Conservation (phyloP, 129 eudicot species). For the Solidago caesia region DNA sequence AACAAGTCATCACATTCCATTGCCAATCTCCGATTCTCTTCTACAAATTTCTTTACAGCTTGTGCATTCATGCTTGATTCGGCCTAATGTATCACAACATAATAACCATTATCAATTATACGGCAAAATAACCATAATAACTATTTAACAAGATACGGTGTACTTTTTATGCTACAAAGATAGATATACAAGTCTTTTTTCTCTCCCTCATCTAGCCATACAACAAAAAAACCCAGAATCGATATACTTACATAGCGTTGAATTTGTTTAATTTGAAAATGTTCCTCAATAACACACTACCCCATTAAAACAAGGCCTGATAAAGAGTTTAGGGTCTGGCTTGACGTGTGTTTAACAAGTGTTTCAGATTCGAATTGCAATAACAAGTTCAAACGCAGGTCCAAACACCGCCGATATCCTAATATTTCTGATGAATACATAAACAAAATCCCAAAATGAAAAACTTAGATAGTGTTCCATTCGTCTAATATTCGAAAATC, state of each 20-base stretch:
- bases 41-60: conserved; percentile 81
- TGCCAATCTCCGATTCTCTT: conserved; percentile 83
- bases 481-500: neutral
- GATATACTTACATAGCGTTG: no score
- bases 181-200: neutral
- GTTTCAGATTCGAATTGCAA: neutral
- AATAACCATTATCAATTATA: conserved; percentile 5
- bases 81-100: conserved; percentile 38
- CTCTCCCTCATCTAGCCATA: no score
- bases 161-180: neutral
- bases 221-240: no score
- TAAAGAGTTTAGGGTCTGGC: neutral
- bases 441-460: neutral
- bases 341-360: no score
- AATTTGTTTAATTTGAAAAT: no score
- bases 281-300: neutral
- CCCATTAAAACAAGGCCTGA: no score
- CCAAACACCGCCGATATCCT: conserved; percentile 10
- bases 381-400: neutral
- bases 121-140: neutral
- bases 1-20: conserved; percentile 57
- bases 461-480: neutral
- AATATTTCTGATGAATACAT: neutral
- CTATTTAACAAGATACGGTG: neutral
- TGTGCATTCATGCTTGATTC: conserved; percentile 83